Evolutionary conservation across 2,329 filamentous ascomycete genomes (phyloP), one percentile per base, ranked within the genome.

Genomic region (Verticillium alfalfae): DNA sequence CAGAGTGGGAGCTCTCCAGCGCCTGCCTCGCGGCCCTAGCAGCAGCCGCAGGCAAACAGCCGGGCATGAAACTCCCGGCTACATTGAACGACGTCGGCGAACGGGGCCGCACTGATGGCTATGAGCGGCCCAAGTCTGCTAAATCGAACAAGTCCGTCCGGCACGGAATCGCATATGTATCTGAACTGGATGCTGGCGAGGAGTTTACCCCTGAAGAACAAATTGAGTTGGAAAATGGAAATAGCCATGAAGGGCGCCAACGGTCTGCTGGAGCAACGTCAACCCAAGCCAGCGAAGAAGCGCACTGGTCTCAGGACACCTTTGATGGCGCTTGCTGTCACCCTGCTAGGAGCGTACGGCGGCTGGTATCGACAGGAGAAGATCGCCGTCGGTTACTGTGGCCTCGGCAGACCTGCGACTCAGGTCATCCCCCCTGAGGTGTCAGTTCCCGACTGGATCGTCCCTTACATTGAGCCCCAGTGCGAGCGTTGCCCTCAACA

Each of bases 181-280:
- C 68, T n/a, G 63, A 63, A 37, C 72, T 91, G 6, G 88, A 93
- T 64, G 81, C 88, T 0, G 91, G 91, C 3, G 95, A 98, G 73
- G 95, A 99, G 70, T 99, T 98, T 67, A 97, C 93, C 0, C 91
- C 93, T 0, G 92, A 97, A 65, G 94, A 92, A 71, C 90, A 93
- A 74, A 79, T 96, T 13, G 92, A 93, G 66, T 78, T 97, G 56
- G 85, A 88, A 88, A n/a, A 82, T 83, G 59, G 89, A 93, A 66
- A 84, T 89, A 58, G 84, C 83, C 5, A 78, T 78, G 61, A 78
- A 81, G 57, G 84, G 85, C 56, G 45, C 45, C 3, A 52, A 26
- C 45, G 45, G 45, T 8, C 22, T 52, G n/a, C 45, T 52, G 18
- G 45, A 52, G 13, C 73, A 85, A 65, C 70, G 81, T 61, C 76